Evolutionary conservation across 345 rosid species (phyloP).

Genomic region (Eucalyptus curtisii): DNA sequence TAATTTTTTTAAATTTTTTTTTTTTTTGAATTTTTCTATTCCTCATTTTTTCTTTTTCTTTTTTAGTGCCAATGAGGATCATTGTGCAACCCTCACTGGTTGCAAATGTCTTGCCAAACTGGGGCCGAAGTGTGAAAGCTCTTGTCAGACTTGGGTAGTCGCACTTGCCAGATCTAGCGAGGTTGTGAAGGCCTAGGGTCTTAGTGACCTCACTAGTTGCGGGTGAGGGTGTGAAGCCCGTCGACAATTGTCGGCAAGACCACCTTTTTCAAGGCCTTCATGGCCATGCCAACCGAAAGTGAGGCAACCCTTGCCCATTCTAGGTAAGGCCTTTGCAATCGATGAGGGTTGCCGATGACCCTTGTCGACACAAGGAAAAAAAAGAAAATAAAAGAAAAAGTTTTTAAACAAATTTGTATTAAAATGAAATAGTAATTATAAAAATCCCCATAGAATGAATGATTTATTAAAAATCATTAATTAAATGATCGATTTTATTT

Average conservation of each 20-base stretch:
- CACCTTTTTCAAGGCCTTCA: not conserved
- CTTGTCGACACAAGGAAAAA: rapidly evolving
- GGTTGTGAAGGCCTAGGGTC: not conserved
- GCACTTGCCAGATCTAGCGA: rapidly evolving
- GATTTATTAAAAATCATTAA: no score
- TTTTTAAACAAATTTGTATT: rapidly evolving
- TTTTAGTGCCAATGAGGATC: rapidly evolving
- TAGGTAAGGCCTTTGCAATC: rapidly evolving
- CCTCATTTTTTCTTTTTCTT: not conserved
- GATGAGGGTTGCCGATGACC: rapidly evolving
- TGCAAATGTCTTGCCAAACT: not conserved
- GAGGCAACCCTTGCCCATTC: rapidly evolving
- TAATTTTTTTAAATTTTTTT: rapidly evolving
- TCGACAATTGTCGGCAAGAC: rapidly evolving
- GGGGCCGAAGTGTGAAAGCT: rapidly evolving
- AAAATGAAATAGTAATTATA: not conserved
- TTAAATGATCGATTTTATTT: no score
- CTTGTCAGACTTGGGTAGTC: rapidly evolving
- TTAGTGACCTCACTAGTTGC: rapidly evolving
- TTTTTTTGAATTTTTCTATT: no score
- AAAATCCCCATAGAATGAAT: no score
- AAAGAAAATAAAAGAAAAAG: rapidly evolving
- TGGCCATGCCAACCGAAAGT: rapidly evolving
- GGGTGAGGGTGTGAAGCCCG: not conserved
- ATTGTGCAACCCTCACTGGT: no score